phyloP scores from a whole-genome alignment of 2,329 filamentous ascomycete species.

The Arthroderma sp. region DNA sequence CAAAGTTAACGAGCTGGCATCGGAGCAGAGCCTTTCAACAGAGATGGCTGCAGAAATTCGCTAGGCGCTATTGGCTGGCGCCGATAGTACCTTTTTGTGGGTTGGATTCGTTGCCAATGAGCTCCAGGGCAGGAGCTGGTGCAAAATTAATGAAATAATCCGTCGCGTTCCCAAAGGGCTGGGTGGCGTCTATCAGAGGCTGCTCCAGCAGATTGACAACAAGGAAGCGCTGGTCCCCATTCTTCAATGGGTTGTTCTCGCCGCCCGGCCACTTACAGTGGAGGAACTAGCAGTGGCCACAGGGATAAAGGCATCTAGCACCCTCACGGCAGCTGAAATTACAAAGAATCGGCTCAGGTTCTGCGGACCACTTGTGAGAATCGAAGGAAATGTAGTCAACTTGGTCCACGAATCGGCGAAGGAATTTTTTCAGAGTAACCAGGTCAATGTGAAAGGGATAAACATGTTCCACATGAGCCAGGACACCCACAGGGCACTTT shows the following conservation, averaged over 20 bases:
- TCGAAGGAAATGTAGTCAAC: constrained; percentile 11
- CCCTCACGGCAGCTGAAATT: constrained; percentile 5
- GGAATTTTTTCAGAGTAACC: constrained; percentile 15
- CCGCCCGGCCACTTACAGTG: constrained; percentile 15
- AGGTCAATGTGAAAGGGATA: constrained; percentile 16
- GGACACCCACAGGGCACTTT: constrained; percentile 12
- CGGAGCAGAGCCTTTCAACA: constrained; percentile 10
- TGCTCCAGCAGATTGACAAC: constrained; percentile 14
- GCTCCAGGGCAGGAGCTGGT: constrained; percentile 10
- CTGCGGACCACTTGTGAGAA: constrained; percentile 10
- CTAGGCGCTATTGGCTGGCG: constrained; percentile 11
- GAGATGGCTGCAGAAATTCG: constrained; percentile 10
- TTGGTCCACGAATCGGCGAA: constrained; percentile 16
- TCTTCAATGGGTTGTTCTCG: constrained; percentile 16
- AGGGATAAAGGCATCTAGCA: constrained; percentile 3
- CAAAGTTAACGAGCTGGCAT: constrained; percentile 15
- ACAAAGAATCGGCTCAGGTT: constrained; percentile 8
- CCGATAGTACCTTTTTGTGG: constrained; percentile 18
- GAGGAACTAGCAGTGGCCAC: constrained; percentile 13
- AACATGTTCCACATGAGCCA: constrained; percentile 15
- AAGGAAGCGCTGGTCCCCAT: constrained; percentile 13
- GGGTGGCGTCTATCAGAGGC: constrained; percentile 13
- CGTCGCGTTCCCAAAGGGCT: constrained; percentile 14
- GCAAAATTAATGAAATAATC: constrained; percentile 13
- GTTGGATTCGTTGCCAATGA: constrained; percentile 14